Percentiles rank a stretch among this genome's conserved stretches.
phyloP scores from a whole-genome alignment of 1,139 yeast genomes.

The Schwanniomyces etchellsii region DNA sequence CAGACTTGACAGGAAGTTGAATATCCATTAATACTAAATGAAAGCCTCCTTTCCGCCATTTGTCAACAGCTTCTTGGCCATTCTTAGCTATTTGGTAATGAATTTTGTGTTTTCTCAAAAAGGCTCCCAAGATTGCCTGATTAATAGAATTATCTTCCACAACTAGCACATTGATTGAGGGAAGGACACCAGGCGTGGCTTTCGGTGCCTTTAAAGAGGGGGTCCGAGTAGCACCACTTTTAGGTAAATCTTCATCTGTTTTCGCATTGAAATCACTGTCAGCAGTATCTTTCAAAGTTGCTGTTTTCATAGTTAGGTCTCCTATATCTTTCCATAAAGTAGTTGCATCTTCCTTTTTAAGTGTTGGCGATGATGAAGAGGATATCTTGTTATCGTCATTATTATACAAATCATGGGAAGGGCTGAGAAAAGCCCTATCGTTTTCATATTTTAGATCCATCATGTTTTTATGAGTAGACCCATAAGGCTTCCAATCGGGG shows the following conservation, averaged over 20 bases:
- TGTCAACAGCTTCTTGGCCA: slow-evolving; percentile 88
- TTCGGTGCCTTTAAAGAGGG: slow-evolving; percentile 1
- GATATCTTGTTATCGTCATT: too few relatives aligned
- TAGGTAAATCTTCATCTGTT: background rate
- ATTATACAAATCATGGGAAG: too few relatives aligned
- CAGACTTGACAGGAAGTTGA: slow-evolving; percentile 89
- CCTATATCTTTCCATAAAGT: background rate
- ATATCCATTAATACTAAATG: slow-evolving; percentile 93
- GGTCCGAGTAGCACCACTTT: background rate
- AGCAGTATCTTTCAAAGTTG: background rate
- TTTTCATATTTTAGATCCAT: background rate
- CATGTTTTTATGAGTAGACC: background rate
- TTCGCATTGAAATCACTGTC: too few relatives aligned
- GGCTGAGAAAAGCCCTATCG: too few relatives aligned
- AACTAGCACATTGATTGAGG: slow-evolving; percentile 83
- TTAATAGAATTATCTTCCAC: slow-evolving; percentile 96
- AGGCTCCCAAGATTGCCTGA: slow-evolving; percentile 90
- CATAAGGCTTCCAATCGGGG: too few relatives aligned
- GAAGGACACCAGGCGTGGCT: slow-evolving; percentile 35
- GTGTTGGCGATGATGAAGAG: background rate
- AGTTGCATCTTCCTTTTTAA: background rate
- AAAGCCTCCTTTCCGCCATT: slow-evolving; percentile 89
- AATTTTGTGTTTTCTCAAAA: slow-evolving; percentile 78
- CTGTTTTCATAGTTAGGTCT: background rate
- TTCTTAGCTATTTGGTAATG: slow-evolving; percentile 83